Conservation (phyloP, 257 asterid genomes). For the Orobanche coerulescens region DNA sequence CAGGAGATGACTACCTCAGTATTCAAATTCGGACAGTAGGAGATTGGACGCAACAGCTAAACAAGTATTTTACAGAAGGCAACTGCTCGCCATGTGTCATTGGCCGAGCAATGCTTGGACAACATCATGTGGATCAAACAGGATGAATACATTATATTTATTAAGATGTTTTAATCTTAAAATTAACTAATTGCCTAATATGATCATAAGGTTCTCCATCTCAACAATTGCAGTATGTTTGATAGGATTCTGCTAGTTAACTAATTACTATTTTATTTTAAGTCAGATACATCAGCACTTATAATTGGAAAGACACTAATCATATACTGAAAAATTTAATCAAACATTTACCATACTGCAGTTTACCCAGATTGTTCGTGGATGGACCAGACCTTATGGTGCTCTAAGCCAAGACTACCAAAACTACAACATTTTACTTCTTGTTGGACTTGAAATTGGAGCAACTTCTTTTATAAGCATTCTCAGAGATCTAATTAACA, state of each 20-base stretch:
- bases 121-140: conserved; percentile 40
- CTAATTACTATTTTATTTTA: too few relatives aligned
- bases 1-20: conserved; percentile 73
- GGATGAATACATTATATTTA: too few relatives aligned
- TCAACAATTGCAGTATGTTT: too few relatives aligned
- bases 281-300: too few relatives aligned
- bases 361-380: conserved; percentile 63
- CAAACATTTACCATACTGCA: too few relatives aligned
- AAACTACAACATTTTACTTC: conserved; percentile 68
- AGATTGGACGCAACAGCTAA: conserved; percentile 48
- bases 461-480: conserved; percentile 90
- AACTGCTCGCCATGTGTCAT: conserved; percentile 38
- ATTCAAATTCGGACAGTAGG: conserved; percentile 83
- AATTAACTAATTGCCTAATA: too few relatives aligned
- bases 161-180: too few relatives aligned
- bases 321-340: too few relatives aligned
- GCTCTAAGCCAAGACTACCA: conserved; percentile 87
- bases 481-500: conserved; percentile 68
- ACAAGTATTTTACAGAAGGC: conserved; percentile 53
- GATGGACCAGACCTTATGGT: conserved; percentile 98
- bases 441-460: conserved; percentile 84
- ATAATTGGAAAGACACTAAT: too few relatives aligned
- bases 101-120: conserved; percentile 56
- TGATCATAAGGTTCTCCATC: too few relatives aligned
- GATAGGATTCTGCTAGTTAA: too few relatives aligned